Evolutionary conservation across 208 protist species (phyloP).

Genomic region (Crithidia acanthocephali): DNA sequence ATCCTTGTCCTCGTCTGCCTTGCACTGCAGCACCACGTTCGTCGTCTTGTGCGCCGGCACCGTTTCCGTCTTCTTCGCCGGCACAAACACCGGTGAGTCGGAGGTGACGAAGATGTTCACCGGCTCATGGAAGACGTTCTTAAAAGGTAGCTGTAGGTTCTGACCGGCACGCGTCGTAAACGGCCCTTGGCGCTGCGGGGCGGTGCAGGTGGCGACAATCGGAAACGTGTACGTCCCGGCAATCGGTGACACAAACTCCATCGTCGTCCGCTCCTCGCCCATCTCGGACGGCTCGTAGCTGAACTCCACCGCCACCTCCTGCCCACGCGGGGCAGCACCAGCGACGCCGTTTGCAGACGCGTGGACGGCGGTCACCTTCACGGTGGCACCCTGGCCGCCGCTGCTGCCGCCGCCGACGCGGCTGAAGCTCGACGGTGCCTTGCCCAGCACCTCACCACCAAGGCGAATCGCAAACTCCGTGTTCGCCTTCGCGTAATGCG

Average conservation of each 20-base stretch:
- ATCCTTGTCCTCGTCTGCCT: slow-evolving; percentile 43
- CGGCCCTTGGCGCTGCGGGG: slow-evolving; percentile 94
- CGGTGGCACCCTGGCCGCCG: slow-evolving; percentile 31
- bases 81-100: slow-evolving; percentile 86
- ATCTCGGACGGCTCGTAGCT: slow-evolving; percentile 92
- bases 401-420: slow-evolving; percentile 28
- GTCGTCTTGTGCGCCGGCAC: slow-evolving; percentile 86
- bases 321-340: slow-evolving; percentile 52
- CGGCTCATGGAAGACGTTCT: slow-evolving; percentile 93
- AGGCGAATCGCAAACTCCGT: slow-evolving; percentile 90
- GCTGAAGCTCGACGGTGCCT: slow-evolving; percentile 16
- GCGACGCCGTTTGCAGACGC: neutral
- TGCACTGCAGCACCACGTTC: slow-evolving; percentile 78
- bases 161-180: slow-evolving; percentile 72
- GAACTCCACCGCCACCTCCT: slow-evolving; percentile 93
- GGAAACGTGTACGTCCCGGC: slow-evolving; percentile 94
- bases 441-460: slow-evolving; percentile 31
- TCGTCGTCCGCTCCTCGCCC: slow-evolving; percentile 76
- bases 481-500: slow-evolving; percentile 62
- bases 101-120: slow-evolving; percentile 82
- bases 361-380: slow-evolving; percentile 29
- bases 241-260: slow-evolving; percentile 81
- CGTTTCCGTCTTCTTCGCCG: slow-evolving; percentile 78
- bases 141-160: slow-evolving; percentile 84
- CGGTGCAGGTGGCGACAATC: slow-evolving; percentile 86